phyloP scores from a whole-genome alignment of 768 basidiomycete species.

The Boletellus ananas region DNA sequence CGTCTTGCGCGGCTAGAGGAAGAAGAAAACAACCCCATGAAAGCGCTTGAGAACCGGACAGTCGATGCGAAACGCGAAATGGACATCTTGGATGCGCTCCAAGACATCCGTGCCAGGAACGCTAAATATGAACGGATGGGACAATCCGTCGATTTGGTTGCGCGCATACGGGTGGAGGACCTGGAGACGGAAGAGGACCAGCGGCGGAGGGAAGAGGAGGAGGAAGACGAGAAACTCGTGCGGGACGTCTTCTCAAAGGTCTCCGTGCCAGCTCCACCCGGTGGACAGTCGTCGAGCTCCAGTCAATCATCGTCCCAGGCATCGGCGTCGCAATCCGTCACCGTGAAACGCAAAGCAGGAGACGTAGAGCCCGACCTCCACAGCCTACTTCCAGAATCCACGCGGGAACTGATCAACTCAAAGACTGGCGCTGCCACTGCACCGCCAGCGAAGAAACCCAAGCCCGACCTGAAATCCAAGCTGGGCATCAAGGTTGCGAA shows the following conservation, averaged over 20 bases:
- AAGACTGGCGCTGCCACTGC: conserved; percentile 41
- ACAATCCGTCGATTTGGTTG: conserved; percentile 64
- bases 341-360: conserved; percentile 86
- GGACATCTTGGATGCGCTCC: conserved; percentile 95
- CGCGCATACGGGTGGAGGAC: conserved; percentile 60
- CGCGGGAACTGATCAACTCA: conserved; percentile 53
- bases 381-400: conserved; percentile 63
- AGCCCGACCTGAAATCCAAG: conserved; percentile 54
- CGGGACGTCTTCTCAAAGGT: conserved; percentile 82
- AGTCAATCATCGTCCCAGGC: conserved; percentile 18
- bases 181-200: conserved; percentile 75
- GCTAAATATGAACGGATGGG: conserved; percentile 86
- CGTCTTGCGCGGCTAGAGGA: conserved; percentile 81
- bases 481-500: conserved; percentile 76
- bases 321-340: conserved; percentile 39
- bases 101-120: conserved; percentile 85
- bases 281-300: conserved; percentile 22
- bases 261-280: conserved; percentile 31
- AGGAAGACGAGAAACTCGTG: conserved; percentile 92
- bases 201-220: conserved; percentile 66
- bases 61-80: conserved; percentile 94
- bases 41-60: conserved; percentile 89
- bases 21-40: conserved; percentile 97
- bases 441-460: conserved; percentile 56
- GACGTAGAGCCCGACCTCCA: conserved; percentile 70